These are phyloP conservation scores for Nigrospora oryzae DNA, from an alignment of 2,329 filamentous ascomycete genomes.

Conservation along the genomic window DNA sequence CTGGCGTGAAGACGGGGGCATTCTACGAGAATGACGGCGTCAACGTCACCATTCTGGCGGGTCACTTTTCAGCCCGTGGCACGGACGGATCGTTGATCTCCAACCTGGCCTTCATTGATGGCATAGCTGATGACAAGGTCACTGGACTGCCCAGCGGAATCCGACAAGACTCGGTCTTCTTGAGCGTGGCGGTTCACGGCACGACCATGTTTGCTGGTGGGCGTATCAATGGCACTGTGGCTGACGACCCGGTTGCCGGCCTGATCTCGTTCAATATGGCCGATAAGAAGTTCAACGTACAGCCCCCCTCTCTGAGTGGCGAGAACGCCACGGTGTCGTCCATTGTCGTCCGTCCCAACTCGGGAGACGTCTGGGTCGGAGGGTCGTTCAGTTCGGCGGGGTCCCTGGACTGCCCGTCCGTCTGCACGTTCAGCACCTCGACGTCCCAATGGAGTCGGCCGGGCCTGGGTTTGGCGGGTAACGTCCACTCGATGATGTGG, in stretches of 20 bases:
- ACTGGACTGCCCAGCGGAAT: slow-evolving; percentile 62
- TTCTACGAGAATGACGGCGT: slow-evolving; percentile 64
- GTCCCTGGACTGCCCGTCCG: slow-evolving; percentile 68
- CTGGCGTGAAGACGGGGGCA: slow-evolving; percentile 67
- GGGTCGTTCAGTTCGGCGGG: slow-evolving; percentile 81
- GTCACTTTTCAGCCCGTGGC: slow-evolving; percentile 69
- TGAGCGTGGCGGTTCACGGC: slow-evolving; percentile 58
- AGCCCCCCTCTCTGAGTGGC: slow-evolving; percentile 70
- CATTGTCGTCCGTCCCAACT: slow-evolving; percentile 63
- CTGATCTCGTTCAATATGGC: slow-evolving; percentile 73
- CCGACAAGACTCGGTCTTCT: slow-evolving; percentile 64
- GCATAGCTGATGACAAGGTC: slow-evolving; percentile 55
- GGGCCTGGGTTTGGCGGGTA: slow-evolving; percentile 62
- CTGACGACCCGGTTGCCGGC: slow-evolving; percentile 56
- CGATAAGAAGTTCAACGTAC: slow-evolving; percentile 53
- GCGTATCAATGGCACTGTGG: slow-evolving; percentile 62
- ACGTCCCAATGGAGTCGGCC: slow-evolving; percentile 72
- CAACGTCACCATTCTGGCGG: slow-evolving; percentile 82
- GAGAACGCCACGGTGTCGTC: slow-evolving; percentile 64
- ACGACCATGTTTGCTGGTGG: slow-evolving; percentile 77
- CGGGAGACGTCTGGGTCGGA: slow-evolving; percentile 73
- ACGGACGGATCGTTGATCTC: slow-evolving; percentile 63
- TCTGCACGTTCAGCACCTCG: slow-evolving; percentile 71
- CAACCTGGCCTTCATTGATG: slow-evolving; percentile 78
- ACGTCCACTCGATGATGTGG: slow-evolving; percentile 69